Base-by-base conservation (phyloP, 148 eudicot species). In the Fagopyrum esculentum region DNA sequence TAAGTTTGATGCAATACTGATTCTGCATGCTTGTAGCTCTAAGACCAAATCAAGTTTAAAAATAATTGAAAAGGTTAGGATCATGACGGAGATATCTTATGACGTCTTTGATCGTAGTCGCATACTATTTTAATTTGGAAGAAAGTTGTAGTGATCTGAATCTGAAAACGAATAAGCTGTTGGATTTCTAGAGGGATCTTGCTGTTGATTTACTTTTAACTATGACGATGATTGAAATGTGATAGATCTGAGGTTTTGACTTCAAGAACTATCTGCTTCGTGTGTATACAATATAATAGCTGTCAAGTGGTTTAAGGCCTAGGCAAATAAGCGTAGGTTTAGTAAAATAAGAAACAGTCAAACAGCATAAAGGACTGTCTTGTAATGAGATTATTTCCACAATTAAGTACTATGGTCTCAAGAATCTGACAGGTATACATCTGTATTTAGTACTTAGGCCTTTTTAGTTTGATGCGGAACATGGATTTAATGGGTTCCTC, bases 211-310 rank as follows among this genome's bases (percentile, higher is more conserved):
- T 43, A 6, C 19, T 40, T 6, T 40, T 30, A 2, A 12, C n/a
- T 64, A 16, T 13, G 69, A 35, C 30, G 12, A 61, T 4, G 15
- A 61, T 30, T 61, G 16, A 1, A 30, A 4, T 61, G 16, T 66
- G 71, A 66, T 40, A 66, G 71, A 66, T 40, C 71, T 66, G 71
- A 40, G 7, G 71, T 35, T 40, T 47, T 66, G 71, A 40, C 2
- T 40, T 66, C 9, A 40, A 15, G 45, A 40, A 13, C 40, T 5
- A 66, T 66, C 35, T 66, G 71, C 6, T 66, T 66, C 6, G 69
- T 30, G 69, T 30, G 29, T 29, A 63, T 63, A 30, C 15, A 6
- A 30, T 22, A 9, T 9, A 8, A 29, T 57, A n/a, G 15, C 0
- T n/a, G 15, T 30, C 2, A 30, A 30, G 40, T 3, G 56, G 56